A percentile compares a stretch with the other conserved stretches of the same genome.
Conservation (phyloP, 2,329 filamentous ascomycete species). For the Torrubiella hemipterigena region DNA sequence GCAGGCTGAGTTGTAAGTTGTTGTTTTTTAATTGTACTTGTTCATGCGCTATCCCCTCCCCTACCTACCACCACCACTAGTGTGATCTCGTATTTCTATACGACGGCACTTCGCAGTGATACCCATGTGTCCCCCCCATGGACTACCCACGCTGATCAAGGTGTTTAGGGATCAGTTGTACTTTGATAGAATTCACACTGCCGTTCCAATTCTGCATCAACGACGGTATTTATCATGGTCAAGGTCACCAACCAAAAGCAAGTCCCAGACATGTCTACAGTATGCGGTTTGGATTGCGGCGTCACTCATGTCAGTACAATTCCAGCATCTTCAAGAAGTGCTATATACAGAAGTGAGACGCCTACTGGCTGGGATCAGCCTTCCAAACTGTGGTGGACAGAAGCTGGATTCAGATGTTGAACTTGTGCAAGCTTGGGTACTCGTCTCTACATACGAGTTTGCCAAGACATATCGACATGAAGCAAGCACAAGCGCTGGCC, state of each 20-base stretch:
- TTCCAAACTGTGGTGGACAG: slow-evolving; percentile 6
- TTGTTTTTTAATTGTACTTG: too few relatives aligned
- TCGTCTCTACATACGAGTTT: slow-evolving; percentile 24
- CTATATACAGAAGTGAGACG: slow-evolving; percentile 6
- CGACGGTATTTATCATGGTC: slow-evolving; percentile 9
- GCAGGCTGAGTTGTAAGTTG: slow-evolving; percentile 7
- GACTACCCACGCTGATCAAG: neutral
- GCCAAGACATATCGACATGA: slow-evolving; percentile 16
- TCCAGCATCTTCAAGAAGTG: slow-evolving; percentile 7
- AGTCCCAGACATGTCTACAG: slow-evolving; percentile 14
- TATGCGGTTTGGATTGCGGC: slow-evolving; percentile 24
- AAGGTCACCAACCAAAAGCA: slow-evolving; percentile 1
- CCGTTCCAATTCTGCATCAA: slow-evolving; percentile 9
- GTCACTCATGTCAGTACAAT: slow-evolving; percentile 19
- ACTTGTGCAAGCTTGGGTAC: slow-evolving; percentile 22
- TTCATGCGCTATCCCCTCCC: too few relatives aligned
- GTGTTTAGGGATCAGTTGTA: slow-evolving; percentile 9
- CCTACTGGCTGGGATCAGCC: slow-evolving; percentile 4
- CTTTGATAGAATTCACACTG: slow-evolving; percentile 10
- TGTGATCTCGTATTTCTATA: too few relatives aligned
- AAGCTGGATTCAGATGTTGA: slow-evolving; percentile 13
- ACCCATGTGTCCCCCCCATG: too few relatives aligned
- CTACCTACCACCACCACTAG: too few relatives aligned
- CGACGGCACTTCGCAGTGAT: too few relatives aligned
- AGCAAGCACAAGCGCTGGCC: slow-evolving; percentile 23